Conservation (phyloP, 305 asterid species). For the Fraxinus latifolia region DNA sequence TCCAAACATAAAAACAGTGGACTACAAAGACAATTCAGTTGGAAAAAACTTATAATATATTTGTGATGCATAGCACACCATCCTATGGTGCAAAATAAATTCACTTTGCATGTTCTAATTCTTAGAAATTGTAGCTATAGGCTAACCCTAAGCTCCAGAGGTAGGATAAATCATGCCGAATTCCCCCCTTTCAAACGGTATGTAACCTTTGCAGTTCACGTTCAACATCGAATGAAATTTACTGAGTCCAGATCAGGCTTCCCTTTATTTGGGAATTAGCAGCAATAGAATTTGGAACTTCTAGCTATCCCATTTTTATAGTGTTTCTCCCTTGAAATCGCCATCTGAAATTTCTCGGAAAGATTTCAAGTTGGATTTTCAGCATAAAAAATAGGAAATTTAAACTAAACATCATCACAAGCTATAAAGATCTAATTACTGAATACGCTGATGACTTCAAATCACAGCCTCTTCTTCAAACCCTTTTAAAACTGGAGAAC, state of each 20-base stretch:
- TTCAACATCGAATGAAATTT: neutral
- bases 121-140: neutral
- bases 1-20: neutral
- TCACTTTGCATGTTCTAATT: neutral
- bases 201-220: neutral
- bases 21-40: neutral
- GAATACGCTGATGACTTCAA: neutral
- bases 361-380: neutral
- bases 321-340: neutral
- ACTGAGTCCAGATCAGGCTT: neutral
- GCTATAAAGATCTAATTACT: neutral
- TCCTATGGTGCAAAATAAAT: no score
- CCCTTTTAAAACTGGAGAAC: neutral
- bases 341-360: neutral
- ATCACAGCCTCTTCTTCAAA: neutral
- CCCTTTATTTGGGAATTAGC: neutral
- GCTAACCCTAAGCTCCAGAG: neutral
- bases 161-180: neutral
- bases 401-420: neutral
- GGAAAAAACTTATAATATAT: neutral
- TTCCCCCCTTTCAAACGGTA: neutral
- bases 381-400: neutral
- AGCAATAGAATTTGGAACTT: neutral
- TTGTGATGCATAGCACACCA: neutral
- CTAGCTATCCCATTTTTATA: neutral